These are phyloP conservation scores for Brassica hybrid DNA, from an alignment of 441 rosid genomes.

Conservation along the genomic window DNA sequence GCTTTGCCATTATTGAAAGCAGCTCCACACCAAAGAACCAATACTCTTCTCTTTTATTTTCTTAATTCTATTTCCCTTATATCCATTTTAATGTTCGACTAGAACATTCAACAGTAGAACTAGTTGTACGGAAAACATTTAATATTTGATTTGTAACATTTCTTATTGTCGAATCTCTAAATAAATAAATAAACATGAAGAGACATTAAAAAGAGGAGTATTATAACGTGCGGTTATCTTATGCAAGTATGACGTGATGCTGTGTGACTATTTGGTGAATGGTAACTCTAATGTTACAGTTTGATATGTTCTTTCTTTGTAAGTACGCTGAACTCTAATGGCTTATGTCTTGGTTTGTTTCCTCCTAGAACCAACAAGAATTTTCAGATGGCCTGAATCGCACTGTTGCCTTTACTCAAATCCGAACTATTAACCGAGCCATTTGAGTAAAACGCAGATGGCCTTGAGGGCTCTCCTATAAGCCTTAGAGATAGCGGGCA, in stretches of 20 bases:
- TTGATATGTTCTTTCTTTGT: slow-evolving; percentile 24
- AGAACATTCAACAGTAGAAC: no score
- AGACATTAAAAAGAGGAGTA: slow-evolving; percentile 2
- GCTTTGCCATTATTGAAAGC: slow-evolving; percentile 32
- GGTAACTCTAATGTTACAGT: slow-evolving; percentile 28
- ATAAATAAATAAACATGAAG: neutral
- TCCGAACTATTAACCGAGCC: slow-evolving; percentile 53
- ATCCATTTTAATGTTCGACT: no score
- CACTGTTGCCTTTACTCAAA: slow-evolving; percentile 60
- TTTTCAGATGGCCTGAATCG: slow-evolving; percentile 69
- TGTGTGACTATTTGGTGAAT: slow-evolving; percentile 18
- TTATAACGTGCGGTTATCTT: slow-evolving; percentile 16
- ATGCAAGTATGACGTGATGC: slow-evolving; percentile 26
- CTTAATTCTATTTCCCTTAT: neutral
- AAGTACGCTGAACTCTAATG: slow-evolving; percentile 14
- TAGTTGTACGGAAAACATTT: no score
- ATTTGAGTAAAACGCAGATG: slow-evolving; percentile 78
- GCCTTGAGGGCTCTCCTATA: slow-evolving; percentile 68
- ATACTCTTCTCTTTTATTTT: slow-evolving; percentile 27
- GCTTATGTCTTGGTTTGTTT: slow-evolving; percentile 17
- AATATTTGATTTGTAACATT: slow-evolving; percentile 10
- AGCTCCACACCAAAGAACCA: slow-evolving; percentile 44
- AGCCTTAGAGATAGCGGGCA: slow-evolving; percentile 54
- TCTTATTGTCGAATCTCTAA: slow-evolving; percentile 7
- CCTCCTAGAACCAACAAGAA: slow-evolving; percentile 21